Evolutionary conservation across 1,284 basidiomycete species (phyloP), one percentile per base, ranked within the genome.

Genomic region (Papiliotrema flavescens): DNA sequence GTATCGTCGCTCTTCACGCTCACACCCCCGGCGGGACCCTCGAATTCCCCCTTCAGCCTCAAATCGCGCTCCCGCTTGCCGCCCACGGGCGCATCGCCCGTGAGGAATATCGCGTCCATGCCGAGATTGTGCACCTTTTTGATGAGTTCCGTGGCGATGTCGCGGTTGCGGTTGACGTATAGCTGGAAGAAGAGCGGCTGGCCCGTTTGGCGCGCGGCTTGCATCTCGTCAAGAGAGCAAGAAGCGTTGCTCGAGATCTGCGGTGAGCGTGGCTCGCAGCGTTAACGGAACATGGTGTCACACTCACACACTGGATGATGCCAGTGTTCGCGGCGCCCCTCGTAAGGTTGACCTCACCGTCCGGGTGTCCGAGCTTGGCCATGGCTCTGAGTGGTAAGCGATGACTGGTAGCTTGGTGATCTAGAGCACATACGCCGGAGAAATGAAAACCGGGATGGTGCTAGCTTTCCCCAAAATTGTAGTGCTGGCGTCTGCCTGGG

Each of bases 361-460:
- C 77, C 2, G 92, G 92, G 69, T 96, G 92, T 1, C 91, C 91
- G 2, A 95, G 80, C 66, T 87, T 88, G n/a, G 90, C 91, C 60
- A 94, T 84, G 4, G 90, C 92, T 0, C 67, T 70, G 37, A 22
- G 19, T 14, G 36, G 39, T 42, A 8, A 37, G 14, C 5, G 2
- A 20, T 14, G n/a, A 11, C 28, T 32, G 6, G 28, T 32, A 11
- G 28, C 28, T 32, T 5, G 5, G 11, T 32, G 28, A 32, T 5
- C 7, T 19, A 19, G 23, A 9, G 9, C 1, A 65, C 67, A 54
- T 35, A 70, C 67, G 80, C 88, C 14, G 88, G 90, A 44, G 85
- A 85, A 47, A 91, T 89, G 74, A 92, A 94, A 17, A 94, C 79
- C 0, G 90, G 90, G 55, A 92, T 82, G 1, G 83, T 80, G n/a